Base-by-base conservation (phyloP, 208 protist species). In the Trypanosoma vivax region DNA sequence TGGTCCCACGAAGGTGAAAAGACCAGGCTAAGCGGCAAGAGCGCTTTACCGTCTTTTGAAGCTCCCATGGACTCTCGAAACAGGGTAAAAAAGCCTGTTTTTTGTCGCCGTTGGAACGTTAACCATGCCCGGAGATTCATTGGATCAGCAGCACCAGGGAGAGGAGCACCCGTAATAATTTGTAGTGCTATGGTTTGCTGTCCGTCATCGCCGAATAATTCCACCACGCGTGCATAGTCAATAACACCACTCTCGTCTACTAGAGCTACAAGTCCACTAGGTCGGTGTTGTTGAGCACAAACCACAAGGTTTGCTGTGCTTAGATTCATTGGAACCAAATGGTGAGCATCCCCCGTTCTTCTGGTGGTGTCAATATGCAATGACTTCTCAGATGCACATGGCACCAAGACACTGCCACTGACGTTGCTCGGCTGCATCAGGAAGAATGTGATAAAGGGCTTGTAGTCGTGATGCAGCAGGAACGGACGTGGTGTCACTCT, bases 1-100 rank as follows among this genome's bases (percentile, higher is more conserved):
- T 76, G 73, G 25, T 50, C 48, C 21, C 67, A 73, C 21, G 67
- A 67, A 13, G 80, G 24, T 4, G 64, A 67, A 41, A 81, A 72
- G 0, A 50, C 40, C n/a, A 79, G 47, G n/a, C 55, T 48, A 34
- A 60, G 37, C 3, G 76, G 80, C 7, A 82, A 33, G 25, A 82
- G 49, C 19, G 41, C 16, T 16, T 35, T 53, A 0, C 43, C 45
- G 0, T 28, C 19, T 27, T 57, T 39, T 10, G 34, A 18, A 16
- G 4, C 24, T 24, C 3, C 38, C 0, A 33, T 34, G 16, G 51
- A 54, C 27, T 86, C 78, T 7, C 68, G 70, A 19, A 82, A 23
- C 14, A 85, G 55, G 13, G 67, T 55, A 45, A 81, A 84, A 65
- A 89, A 85, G 28, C 73, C 73, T 2, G 76, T 89, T 37, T 59